Base-by-base conservation (phyloP, 176 grass and related monocot genomes). In the Poa annua region DNA sequence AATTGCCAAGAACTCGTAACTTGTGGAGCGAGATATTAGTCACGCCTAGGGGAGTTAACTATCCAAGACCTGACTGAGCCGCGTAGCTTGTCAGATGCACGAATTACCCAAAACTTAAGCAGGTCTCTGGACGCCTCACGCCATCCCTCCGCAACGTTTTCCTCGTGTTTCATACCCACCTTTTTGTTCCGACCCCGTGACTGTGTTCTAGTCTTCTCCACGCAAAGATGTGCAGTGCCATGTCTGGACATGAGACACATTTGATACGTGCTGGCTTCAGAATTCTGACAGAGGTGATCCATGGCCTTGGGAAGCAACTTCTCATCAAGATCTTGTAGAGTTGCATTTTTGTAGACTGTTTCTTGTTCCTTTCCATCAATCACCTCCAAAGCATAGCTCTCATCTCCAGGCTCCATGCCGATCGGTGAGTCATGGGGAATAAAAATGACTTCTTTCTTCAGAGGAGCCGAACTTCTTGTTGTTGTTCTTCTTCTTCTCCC, bases 301-400 rank as follows among this genome's bases (percentile, higher is more conserved):
- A 76, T 20, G 6, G 82, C 82, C 35, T 68, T 77, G 2, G 73
- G 61, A 11, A 84, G 10, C 17, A 84, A 66, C 49, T 67, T 76
- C 41, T 76, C 73, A 29, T 75, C 68, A 2, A 84, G 11, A 22
- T 77, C 82, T 10, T 54, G 60, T 1, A 77, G 48, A 17, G 11
- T 39, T 21, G 61, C 61, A 67, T 77, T 77, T 11, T 1, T 11
- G 22, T 67, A 47, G 19, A 77, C 38, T 59, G 74, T 17, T 70
- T 35, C 34, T 35, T 35, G 34, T 35, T 35, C 38, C 7, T 85
- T 19, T 9, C 63, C 74, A 57, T 69, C 83, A 16, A 85, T 77
- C 22, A 68, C 74, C 74, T 77, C 83, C 25, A 85, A 26, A 21
- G 74, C 74, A 68, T 48, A 85, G 36, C 50, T 70, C 4, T 85